A percentile compares a stretch with the other conserved stretches of the same genome.
Conservation (phyloP, 495 filamentous ascomycete genomes). For the Cercophora samala region DNA sequence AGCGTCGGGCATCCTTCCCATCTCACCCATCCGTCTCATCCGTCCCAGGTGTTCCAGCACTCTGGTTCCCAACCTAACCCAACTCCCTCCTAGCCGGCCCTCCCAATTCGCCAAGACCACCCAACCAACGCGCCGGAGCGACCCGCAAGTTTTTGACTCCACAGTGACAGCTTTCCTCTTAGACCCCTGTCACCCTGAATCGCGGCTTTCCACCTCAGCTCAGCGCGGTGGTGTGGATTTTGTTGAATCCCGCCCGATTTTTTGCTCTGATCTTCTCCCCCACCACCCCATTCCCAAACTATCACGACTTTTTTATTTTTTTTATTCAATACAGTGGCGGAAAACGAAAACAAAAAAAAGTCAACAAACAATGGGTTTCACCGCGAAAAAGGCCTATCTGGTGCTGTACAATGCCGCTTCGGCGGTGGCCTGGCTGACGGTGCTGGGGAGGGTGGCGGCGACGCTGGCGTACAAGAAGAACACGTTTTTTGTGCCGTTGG, state of each 20-base stretch:
- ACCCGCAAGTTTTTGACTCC: background rate
- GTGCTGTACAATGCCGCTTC: slow-evolving; percentile 78
- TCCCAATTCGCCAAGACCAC: background rate
- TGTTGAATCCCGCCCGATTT: background rate
- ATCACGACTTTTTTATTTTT: background rate
- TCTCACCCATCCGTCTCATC: background rate
- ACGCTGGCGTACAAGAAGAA: slow-evolving; percentile 27
- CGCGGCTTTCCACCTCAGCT: background rate
- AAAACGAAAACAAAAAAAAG: too few species aligned
- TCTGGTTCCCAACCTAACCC: background rate
- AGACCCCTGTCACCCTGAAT: background rate
- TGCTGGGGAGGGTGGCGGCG: slow-evolving; percentile 57
- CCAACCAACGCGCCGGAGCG: background rate
- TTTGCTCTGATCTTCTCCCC: background rate
- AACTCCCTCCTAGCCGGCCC: background rate
- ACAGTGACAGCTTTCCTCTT: background rate
- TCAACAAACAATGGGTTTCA: slow-evolving; percentile 26
- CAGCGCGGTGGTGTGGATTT: background rate
- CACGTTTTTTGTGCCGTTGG: slow-evolving; percentile 40
- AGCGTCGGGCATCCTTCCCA: background rate
- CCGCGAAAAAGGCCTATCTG: slow-evolving; percentile 61
- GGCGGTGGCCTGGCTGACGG: slow-evolving; percentile 68
- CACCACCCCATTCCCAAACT: background rate
- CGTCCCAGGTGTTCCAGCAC: background rate
- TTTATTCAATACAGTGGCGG: too few species aligned